Conservation (phyloP, 2,329 filamentous ascomycete genomes). For the Stachybotrys chlorohalonatus region DNA sequence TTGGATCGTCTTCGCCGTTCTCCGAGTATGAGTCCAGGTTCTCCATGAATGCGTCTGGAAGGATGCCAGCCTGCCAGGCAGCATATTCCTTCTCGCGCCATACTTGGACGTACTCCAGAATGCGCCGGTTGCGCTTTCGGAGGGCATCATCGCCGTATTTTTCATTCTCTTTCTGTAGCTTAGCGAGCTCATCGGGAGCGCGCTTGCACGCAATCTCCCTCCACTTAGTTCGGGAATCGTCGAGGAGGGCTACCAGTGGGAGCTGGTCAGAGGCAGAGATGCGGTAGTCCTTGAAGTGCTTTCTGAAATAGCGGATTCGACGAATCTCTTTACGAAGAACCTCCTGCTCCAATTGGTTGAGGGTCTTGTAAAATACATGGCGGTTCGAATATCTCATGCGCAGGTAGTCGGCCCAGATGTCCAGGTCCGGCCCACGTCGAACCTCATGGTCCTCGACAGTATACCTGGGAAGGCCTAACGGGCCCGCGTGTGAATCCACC, state of each 20-base stretch:
- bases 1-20: slow-evolving; percentile 6
- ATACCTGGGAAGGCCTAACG: slow-evolving; percentile 2
- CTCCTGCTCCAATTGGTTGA: slow-evolving; percentile 5
- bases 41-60: slow-evolving; percentile 6
- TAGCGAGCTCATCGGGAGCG: slow-evolving; percentile 5
- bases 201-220: slow-evolving; percentile 6
- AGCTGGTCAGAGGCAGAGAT: slow-evolving; percentile 5
- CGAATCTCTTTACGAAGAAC: slow-evolving; percentile 8
- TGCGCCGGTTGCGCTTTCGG: slow-evolving; percentile 1
- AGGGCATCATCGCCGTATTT: slow-evolving; percentile 1
- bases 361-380: slow-evolving; percentile 3
- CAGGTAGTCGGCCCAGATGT: slow-evolving; percentile 8
- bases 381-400: slow-evolving; percentile 4
- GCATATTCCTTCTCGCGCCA: slow-evolving; percentile 5
- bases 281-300: slow-evolving; percentile 11
- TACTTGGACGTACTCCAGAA: slow-evolving; percentile 5
- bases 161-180: slow-evolving; percentile 4
- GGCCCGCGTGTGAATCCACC: neutral
- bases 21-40: slow-evolving; percentile 3
- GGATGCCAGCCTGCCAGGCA: slow-evolving; percentile 1
- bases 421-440: slow-evolving; percentile 1
- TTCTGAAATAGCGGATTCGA: slow-evolving; percentile 7
- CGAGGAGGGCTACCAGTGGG: slow-evolving; percentile 7
- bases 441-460: slow-evolving; percentile 5
- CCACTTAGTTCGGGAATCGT: slow-evolving; percentile 9